Base-by-base conservation (phyloP, 177 flowering plant species). In the Telopea speciosissima region DNA sequence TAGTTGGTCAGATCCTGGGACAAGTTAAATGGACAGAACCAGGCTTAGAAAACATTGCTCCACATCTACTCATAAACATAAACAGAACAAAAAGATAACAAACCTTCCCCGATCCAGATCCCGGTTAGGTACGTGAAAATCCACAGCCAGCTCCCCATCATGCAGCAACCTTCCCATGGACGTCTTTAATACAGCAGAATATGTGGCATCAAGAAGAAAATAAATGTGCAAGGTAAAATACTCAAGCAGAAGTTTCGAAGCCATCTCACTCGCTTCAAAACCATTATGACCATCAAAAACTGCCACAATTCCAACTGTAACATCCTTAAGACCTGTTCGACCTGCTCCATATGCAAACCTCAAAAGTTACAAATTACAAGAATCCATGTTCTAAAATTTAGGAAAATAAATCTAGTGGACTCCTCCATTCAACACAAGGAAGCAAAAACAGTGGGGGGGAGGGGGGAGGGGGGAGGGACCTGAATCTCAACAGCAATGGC, bases 251-350 rank as follows among this genome's bases (percentile, higher is more conserved):
- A 90, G 87, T 70, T 86, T 86, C 13, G 98, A 93, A 54, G 99
- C 96, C 96, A 91, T 88, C 65, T 95, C 97, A 84, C 99, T 95
- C 74, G 97, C 99, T 82, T 91, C 97, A 24, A 91, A 89, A 70
- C 99, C 99, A 84, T 90, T 90, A 77, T 95, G 99, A 68, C 99
- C 98, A 84, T 95, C 99, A 82, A 95, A 95, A 77, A 95, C 89
- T 23, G 97, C 99, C 49, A 89, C 76, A 33, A 96, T 73, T 60
- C 93, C 96, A 73, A 88, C 94, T 23, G 56, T 65, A 42, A 90
- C 85, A 78, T 90, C 93, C 72, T 78, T 85, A 68, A 83, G 56
- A 69, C 93, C 95, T 6, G 26, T 63, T 23, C 75, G 72, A 70
- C 89, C 97, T 94, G 86, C 73, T 61, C 42, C 78, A 81, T 19